Conservation (phyloP, 169 alveolate genomes). For the Cryptosporidium sp. region DNA sequence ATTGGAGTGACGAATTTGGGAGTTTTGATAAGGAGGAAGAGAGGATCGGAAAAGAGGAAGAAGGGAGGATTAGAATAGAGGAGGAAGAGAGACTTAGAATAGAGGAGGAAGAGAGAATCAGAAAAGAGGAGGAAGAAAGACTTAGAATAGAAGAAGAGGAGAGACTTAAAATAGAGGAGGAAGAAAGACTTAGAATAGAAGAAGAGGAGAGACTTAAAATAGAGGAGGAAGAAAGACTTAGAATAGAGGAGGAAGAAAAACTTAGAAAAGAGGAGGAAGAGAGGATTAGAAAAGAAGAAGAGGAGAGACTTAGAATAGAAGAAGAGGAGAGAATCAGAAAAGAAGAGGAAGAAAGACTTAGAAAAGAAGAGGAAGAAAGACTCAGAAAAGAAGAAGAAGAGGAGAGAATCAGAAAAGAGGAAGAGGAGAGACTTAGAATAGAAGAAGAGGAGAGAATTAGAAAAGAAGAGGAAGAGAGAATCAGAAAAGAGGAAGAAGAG, state of each 20-base stretch:
- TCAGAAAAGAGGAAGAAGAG: too few species aligned
- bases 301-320: neutral
- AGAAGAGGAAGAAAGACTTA: too few species aligned
- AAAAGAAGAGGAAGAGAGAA: neutral
- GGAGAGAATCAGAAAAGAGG: neutral
- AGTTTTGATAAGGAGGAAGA: neutral
- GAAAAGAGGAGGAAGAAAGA: neutral
- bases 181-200: neutral
- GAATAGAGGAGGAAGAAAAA: neutral
- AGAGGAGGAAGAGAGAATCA: neutral
- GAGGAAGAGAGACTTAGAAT: neutral
- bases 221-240: too few species aligned
- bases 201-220: too few species aligned
- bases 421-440: neutral
- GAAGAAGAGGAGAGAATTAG: neutral
- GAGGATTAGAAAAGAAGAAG: neutral
- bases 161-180: neutral
- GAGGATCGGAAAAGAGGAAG: neutral
- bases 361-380: too few species aligned
- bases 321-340: neutral
- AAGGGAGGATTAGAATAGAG: neutral
- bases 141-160: neutral
- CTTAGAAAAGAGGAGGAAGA: neutral
- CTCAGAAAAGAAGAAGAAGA: neutral
- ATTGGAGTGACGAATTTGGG: conserved; percentile 8